Evolutionary conservation across 495 filamentous ascomycete species (phyloP).

Genomic region (Podospora anserina): DNA sequence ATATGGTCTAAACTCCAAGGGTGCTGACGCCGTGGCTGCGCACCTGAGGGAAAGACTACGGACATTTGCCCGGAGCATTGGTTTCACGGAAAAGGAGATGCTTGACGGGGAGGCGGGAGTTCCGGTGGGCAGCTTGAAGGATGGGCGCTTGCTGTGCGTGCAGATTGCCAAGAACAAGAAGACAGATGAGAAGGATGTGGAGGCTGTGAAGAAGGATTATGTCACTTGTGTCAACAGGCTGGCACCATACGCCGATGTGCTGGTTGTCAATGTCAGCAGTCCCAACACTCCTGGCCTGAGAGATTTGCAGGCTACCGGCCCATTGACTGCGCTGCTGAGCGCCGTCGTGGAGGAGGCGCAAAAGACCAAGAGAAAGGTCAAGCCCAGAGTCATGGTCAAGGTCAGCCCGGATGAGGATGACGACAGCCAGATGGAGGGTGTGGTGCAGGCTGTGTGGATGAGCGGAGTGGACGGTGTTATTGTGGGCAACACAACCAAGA

Average conservation of each 20-base stretch:
- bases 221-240: slow-evolving; percentile 78
- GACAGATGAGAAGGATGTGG: slow-evolving; percentile 78
- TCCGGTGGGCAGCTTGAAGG: slow-evolving; percentile 67
- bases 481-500: slow-evolving; percentile 95
- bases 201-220: slow-evolving; percentile 81
- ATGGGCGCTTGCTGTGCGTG: slow-evolving; percentile 78
- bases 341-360: slow-evolving; percentile 79
- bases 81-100: slow-evolving; percentile 67
- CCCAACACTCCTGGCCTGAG: slow-evolving; percentile 92
- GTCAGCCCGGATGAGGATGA: slow-evolving; percentile 92
- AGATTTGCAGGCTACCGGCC: slow-evolving; percentile 74
- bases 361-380: slow-evolving; percentile 60
- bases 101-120: slow-evolving; percentile 63
- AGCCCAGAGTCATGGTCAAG: slow-evolving; percentile 92
- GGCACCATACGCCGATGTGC: slow-evolving; percentile 82
- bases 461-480: slow-evolving; percentile 91
- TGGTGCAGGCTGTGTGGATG: slow-evolving; percentile 78
- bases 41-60: slow-evolving; percentile 73
- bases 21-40: slow-evolving; percentile 80
- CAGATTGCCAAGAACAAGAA: slow-evolving; percentile 96
- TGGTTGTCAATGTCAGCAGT: slow-evolving; percentile 95
- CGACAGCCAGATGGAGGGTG: slow-evolving; percentile 75
- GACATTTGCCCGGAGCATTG: slow-evolving; percentile 66
- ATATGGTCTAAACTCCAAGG: slow-evolving; percentile 89
- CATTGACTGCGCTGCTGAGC: slow-evolving; percentile 71